These are phyloP conservation scores for Discostella pseudostelligera DNA, from an alignment of 108 stramenopile genomes.

Conservation along the genomic window DNA sequence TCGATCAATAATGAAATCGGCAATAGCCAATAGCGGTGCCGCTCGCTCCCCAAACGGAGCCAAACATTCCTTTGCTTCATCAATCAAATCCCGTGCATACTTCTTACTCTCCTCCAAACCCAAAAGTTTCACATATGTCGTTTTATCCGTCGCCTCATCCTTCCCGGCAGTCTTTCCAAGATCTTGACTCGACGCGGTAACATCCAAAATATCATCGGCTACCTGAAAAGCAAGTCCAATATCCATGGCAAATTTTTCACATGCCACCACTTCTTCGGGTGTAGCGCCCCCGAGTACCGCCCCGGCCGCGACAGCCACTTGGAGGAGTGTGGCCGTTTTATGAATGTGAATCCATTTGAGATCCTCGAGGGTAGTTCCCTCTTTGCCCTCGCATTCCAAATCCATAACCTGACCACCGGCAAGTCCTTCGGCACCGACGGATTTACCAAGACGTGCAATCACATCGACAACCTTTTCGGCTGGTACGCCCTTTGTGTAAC, in stretches of 20 bases:
- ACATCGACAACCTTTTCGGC: constrained; percentile 84
- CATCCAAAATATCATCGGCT: constrained; percentile 97
- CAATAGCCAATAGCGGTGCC: constrained; percentile 82
- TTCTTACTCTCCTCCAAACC: constrained; percentile 88
- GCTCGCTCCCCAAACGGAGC: constrained; percentile 89
- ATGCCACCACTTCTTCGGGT: constrained; percentile 80
- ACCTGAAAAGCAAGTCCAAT: constrained; percentile 97
- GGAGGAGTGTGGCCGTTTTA: constrained; percentile 93
- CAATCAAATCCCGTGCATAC: constrained; percentile 84
- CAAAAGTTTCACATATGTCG: constrained; percentile 92
- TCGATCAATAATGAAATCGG: constrained; percentile 91
- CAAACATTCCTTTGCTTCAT: constrained; percentile 85
- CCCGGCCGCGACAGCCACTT: constrained; percentile 88
- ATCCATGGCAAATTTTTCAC: constrained; percentile 90
- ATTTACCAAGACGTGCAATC: constrained; percentile 81
- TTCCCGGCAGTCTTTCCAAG: constrained; percentile 97
- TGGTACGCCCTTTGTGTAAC: constrained; percentile 69
- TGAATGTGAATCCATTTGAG: constrained; percentile 96
- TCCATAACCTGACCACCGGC: constrained; percentile 97
- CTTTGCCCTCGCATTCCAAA: constrained; percentile 92
- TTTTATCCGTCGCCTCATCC: constrained; percentile 89
- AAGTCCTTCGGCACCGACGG: constrained; percentile 90
- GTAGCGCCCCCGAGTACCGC: constrained; percentile 92
- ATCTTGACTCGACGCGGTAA: constrained; percentile 90
- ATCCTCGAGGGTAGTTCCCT: constrained; percentile 86